phyloP scores from a whole-genome alignment of 2,329 filamentous ascomycete genomes.

The Aschersonia sp. region DNA sequence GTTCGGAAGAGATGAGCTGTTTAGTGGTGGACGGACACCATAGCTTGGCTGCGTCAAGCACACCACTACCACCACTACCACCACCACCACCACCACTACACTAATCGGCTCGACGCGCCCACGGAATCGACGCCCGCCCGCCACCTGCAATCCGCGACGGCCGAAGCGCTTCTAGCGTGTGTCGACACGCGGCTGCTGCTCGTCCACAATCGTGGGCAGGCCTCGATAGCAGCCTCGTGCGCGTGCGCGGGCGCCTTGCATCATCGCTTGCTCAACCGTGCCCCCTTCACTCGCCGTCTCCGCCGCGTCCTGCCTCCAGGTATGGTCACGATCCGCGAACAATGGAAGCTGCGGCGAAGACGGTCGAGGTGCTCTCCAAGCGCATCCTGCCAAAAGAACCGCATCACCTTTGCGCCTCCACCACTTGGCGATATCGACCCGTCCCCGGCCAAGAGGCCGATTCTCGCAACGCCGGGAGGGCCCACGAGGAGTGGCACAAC shows the following conservation, averaged over 20 bases:
- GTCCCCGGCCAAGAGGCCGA: slow-evolving; percentile 21
- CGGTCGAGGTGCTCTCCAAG: slow-evolving; percentile 37
- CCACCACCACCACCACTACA: neutral
- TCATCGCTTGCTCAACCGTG: neutral
- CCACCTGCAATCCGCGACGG: neutral
- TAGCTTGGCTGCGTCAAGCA: neutral
- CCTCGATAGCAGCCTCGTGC: neutral
- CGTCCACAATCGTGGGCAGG: no score
- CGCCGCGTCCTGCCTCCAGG: slow-evolving; percentile 13
- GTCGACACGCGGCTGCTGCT: neutral
- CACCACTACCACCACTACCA: no score
- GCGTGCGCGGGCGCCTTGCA: neutral
- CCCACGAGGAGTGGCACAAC: slow-evolving; percentile 33
- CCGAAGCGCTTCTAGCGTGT: neutral
- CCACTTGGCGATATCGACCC: slow-evolving; percentile 31
- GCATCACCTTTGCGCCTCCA: slow-evolving; percentile 36
- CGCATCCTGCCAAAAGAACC: slow-evolving; percentile 35
- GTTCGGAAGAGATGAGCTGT: neutral
- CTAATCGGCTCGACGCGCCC: neutral
- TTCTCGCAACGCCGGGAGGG: slow-evolving; percentile 8
- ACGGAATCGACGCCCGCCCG: neutral
- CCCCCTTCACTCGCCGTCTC: neutral
- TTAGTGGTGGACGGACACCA: neutral
- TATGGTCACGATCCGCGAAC: slow-evolving; percentile 24
- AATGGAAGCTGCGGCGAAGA: slow-evolving; percentile 47